Conservation (phyloP, 2,329 filamentous ascomycete genomes). For the Trichothecium roseum region DNA sequence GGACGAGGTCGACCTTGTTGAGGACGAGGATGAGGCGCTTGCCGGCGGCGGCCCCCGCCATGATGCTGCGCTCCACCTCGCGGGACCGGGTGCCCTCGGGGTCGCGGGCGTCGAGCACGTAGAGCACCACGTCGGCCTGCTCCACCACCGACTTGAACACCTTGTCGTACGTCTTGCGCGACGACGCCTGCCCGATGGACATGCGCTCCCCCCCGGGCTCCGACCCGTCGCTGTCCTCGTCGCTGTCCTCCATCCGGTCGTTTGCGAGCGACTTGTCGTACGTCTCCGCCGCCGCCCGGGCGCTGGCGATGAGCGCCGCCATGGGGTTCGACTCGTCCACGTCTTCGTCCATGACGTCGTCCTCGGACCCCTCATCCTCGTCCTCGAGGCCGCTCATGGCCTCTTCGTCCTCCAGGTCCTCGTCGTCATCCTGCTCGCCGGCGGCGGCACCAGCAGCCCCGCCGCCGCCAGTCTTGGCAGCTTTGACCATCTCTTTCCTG, state of each 20-base stretch:
- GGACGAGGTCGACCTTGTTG: slow-evolving; percentile 93
- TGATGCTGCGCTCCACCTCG: slow-evolving; percentile 82
- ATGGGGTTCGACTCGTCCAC: slow-evolving; percentile 73
- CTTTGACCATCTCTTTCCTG: slow-evolving; percentile 62
- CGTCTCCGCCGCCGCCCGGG: slow-evolving; percentile 63
- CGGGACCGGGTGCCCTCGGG: slow-evolving; percentile 84
- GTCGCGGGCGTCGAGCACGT: slow-evolving; percentile 86
- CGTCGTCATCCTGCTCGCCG: no score
- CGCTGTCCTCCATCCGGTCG: slow-evolving; percentile 40
- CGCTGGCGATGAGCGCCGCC: slow-evolving; percentile 82
- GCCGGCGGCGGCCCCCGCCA: slow-evolving; percentile 72
- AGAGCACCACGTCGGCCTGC: slow-evolving; percentile 80
- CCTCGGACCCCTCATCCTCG: slow-evolving; percentile 36
- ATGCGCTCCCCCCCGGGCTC: slow-evolving; percentile 42
- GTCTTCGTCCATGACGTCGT: slow-evolving; percentile 43
- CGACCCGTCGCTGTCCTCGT: slow-evolving; percentile 43
- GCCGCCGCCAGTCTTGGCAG: slow-evolving; percentile 48
- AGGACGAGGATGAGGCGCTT: slow-evolving; percentile 86
- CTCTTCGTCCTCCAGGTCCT: slow-evolving; percentile 25
- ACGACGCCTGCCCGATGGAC: slow-evolving; percentile 45
- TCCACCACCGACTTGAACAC: slow-evolving; percentile 91
- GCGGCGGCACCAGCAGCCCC: slow-evolving; percentile 8
- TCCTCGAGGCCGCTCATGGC: slow-evolving; percentile 34
- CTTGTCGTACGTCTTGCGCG: slow-evolving; percentile 85
- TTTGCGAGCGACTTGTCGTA: slow-evolving; percentile 59